Conservation (phyloP, 495 filamentous ascomycete species). For the Schizothecium vesticola region DNA sequence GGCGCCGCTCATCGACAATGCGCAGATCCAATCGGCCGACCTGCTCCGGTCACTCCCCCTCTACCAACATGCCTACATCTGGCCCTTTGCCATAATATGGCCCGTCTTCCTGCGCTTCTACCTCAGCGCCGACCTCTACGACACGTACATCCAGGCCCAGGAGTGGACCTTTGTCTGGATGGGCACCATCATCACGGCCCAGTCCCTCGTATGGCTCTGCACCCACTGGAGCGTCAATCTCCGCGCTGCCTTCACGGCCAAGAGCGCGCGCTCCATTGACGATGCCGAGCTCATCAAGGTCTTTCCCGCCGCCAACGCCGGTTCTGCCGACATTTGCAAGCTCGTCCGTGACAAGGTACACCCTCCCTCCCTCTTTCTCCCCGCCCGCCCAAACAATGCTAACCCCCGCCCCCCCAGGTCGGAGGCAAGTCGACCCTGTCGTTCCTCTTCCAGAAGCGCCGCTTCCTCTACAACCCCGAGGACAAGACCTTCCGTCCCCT, state of each 20-base stretch:
- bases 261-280: slow-evolving; percentile 60
- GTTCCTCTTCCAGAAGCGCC: slow-evolving; percentile 97
- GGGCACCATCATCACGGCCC: slow-evolving; percentile 77
- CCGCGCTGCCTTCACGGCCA: slow-evolving; percentile 74
- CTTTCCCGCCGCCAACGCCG: slow-evolving; percentile 83
- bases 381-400: neutral
- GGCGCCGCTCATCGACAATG: slow-evolving; percentile 78
- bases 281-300: slow-evolving; percentile 90
- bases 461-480: slow-evolving; percentile 77
- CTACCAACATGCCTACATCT: slow-evolving; percentile 79
- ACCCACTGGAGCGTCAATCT: slow-evolving; percentile 96
- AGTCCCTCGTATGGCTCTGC: slow-evolving; percentile 88
- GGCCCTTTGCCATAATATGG: slow-evolving; percentile 89
- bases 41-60: slow-evolving; percentile 83
- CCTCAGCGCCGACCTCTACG: slow-evolving; percentile 74
- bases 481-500: slow-evolving; percentile 70
- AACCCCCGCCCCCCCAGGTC: slow-evolving; percentile 35
- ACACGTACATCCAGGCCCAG: slow-evolving; percentile 75
- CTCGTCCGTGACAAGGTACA: slow-evolving; percentile 66
- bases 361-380: slow-evolving; percentile 4
- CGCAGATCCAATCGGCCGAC: slow-evolving; percentile 81
- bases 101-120: slow-evolving; percentile 84
- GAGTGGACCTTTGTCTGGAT: slow-evolving; percentile 98
- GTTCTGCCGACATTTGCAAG: slow-evolving; percentile 79
- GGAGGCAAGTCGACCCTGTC: slow-evolving; percentile 70